Percentiles rank a stretch among this genome's conserved stretches.
These are phyloP conservation scores for Podospora comata DNA, from an alignment of 495 filamentous ascomycete species.

Conservation along the genomic window DNA sequence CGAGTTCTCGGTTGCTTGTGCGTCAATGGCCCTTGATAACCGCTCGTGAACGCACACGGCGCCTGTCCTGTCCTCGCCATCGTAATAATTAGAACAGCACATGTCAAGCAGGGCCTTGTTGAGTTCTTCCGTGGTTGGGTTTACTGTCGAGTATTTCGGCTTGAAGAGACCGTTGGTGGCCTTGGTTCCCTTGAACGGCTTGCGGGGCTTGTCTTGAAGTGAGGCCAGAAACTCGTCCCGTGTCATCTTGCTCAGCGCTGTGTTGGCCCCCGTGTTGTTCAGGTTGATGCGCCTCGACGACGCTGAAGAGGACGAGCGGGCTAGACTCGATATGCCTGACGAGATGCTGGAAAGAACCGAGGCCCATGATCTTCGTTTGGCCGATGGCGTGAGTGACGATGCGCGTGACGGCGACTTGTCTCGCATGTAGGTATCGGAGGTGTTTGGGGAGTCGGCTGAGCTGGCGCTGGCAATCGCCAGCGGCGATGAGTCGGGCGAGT, in stretches of 20 bases:
- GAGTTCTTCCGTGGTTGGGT: conserved; percentile 31
- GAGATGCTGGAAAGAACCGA: conserved; percentile 37
- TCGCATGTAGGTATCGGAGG: conserved; percentile 13
- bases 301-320: conserved; percentile 32
- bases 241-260: conserved; percentile 33
- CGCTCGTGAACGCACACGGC: conserved; percentile 30
- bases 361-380: conserved; percentile 35
- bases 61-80: neutral
- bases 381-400: conserved; percentile 25
- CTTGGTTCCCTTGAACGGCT: conserved; percentile 15
- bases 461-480: conserved; percentile 17
- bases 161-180: conserved; percentile 18
- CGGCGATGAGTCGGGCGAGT: conserved; percentile 26
- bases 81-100: conserved; percentile 28
- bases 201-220: conserved; percentile 31
- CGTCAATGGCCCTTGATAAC: conserved; percentile 31
- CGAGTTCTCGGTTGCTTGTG: conserved; percentile 25
- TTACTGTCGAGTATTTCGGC: conserved; percentile 24
- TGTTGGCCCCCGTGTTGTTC: conserved; percentile 24
- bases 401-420: conserved; percentile 30
- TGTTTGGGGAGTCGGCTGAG: conserved; percentile 17
- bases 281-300: conserved; percentile 30
- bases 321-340: conserved; percentile 35
- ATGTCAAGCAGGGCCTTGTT: conserved; percentile 30
- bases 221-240: conserved; percentile 33